Base-by-base conservation (phyloP, 441 rosid genomes). In the Biscutella laevigata region DNA sequence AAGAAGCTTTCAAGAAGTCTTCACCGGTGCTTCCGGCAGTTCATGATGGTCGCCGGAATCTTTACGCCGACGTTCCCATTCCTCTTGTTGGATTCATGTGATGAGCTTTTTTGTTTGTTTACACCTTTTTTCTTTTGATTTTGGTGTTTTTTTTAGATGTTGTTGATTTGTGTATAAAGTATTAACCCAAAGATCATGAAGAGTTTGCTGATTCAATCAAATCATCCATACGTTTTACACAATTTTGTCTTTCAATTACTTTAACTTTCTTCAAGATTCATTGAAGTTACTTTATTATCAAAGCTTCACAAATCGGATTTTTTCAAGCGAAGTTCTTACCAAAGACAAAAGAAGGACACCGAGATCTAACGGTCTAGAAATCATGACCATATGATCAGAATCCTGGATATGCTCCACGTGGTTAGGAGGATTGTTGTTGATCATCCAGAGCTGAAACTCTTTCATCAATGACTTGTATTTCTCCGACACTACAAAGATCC, bases 321-420 rank as follows among this genome's bases (percentile, higher is more conserved):
- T 17, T 16, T 59, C 40, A 48, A 53, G 50, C 8, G 12, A 68
- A 61, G 17, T 55, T 68, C 5, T 1, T 32, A 26, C 77, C 67
- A 71, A 46, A 17, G 4, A 37, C 9, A 66, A 44, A 2, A 74
- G 53, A 49, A 52, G 62, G 1, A 12, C 9, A 45, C 44, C 64
- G 3, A 71, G 62, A 44, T 56, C 38, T 8, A 16, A 25, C 12
- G 76, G 77, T 35, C 20, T 57, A n/a, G 70, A 79, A 64, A 70
- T 70, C 71, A 68, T 80, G 14, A 68, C 71, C 85, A 78, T 74
- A 11, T 76, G 87, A 60, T 78, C 85, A 10, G 79, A 77, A 17
- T 74, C 71, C 7, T 54, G n/a, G 11, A 74, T 58, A 58, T 51
- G 47, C 6, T 56, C 40, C 30, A 78, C 72, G 45, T 75, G 71